Conservation (phyloP, 331 rosid genomes). For the Telfairia occidentalis region DNA sequence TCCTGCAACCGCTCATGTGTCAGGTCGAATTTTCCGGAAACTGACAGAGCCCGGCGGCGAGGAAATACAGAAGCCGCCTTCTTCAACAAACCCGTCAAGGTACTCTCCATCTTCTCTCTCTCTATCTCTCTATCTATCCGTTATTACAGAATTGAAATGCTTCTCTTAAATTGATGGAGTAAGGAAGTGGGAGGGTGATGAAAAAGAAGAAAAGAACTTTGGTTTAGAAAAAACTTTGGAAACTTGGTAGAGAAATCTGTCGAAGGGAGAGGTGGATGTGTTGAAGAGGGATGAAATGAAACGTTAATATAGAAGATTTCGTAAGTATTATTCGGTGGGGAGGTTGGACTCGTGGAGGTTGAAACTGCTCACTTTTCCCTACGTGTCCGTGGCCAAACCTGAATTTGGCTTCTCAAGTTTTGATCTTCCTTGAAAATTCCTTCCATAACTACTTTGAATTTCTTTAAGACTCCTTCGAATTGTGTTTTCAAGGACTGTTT, state of each 20-base stretch:
- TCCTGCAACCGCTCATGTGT: conserved; percentile 25
- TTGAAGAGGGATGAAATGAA: neutral
- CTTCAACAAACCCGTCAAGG: conserved; percentile 28
- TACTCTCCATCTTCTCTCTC: conserved; percentile 14
- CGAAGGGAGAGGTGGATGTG: neutral
- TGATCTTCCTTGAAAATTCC: neutral
- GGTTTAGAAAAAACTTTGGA: neutral
- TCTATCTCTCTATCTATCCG: neutral
- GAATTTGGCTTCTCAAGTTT: neutral
- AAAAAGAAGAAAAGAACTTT: neutral
- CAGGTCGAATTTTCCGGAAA: conserved; percentile 29
- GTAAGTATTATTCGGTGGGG: neutral
- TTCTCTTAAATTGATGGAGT: neutral
- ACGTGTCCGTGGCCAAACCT: neutral
- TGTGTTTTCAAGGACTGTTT: no score
- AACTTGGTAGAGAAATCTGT: neutral
- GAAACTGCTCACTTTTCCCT: neutral
- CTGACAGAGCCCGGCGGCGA: conserved; percentile 28
- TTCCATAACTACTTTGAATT: neutral
- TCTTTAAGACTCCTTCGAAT: no score
- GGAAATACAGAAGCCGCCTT: conserved; percentile 22
- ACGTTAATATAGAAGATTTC: neutral
- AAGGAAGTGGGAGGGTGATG: neutral
- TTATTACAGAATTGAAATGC: neutral
- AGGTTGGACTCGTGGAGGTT: conserved; percentile 1